A percentile compares a stretch with the other conserved stretches of the same genome.
phyloP scores from a whole-genome alignment of 495 filamentous ascomycete species.

The Xylaria cubensis region DNA sequence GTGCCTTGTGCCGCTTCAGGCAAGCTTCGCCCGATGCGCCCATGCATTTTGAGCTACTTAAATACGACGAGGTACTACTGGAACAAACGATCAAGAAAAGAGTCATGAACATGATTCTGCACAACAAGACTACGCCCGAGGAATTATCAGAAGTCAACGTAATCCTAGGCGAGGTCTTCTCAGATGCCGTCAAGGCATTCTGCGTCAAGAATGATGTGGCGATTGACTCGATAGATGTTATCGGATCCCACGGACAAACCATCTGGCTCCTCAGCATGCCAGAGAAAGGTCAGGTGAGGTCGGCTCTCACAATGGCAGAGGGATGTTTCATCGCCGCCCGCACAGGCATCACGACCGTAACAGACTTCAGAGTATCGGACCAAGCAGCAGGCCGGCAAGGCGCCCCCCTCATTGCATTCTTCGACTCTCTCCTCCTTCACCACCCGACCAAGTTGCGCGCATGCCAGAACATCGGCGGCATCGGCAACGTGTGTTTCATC shows the following conservation, averaged over 20 bases:
- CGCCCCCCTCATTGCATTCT: constrained; percentile 56
- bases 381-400: constrained; percentile 55
- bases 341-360: constrained; percentile 52
- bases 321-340: constrained; percentile 49
- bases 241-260: constrained; percentile 66
- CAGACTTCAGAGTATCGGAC: constrained; percentile 53
- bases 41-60: constrained; percentile 57
- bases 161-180: constrained; percentile 59
- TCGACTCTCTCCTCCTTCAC: constrained; percentile 60
- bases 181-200: constrained; percentile 54
- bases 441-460: constrained; percentile 62
- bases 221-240: constrained; percentile 56
- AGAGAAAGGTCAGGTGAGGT: constrained; percentile 52
- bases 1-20: constrained; percentile 57
- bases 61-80: constrained; percentile 55
- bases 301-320: constrained; percentile 57
- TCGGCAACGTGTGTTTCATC: constrained; percentile 66
- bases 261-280: constrained; percentile 66
- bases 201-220: constrained; percentile 53
- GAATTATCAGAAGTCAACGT: constrained; percentile 63
- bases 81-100: constrained; percentile 60
- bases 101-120: constrained; percentile 61
- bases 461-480: constrained; percentile 67
- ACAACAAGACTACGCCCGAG: constrained; percentile 58
- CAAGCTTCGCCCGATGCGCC: constrained; percentile 56